A percentile compares a stretch with the other conserved stretches of the same genome.
Conservation (phyloP, 179 eudicot species). For the Drosera spatulata region DNA sequence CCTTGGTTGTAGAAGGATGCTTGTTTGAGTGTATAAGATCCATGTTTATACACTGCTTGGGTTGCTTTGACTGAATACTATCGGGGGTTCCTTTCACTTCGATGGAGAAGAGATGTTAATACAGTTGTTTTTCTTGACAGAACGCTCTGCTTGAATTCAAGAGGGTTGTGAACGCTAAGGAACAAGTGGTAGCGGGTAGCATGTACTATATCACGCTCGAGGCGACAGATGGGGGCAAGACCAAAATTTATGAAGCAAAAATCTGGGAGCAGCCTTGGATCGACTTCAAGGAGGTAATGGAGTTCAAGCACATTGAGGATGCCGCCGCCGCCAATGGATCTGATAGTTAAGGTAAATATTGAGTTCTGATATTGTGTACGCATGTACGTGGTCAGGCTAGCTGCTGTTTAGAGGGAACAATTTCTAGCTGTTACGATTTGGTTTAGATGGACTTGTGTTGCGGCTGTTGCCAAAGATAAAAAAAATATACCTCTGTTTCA, state of each 20-base stretch:
- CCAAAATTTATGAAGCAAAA: constrained; percentile 37
- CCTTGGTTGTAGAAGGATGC: too few relatives aligned
- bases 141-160: constrained; percentile 31
- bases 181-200: constrained; percentile 35
- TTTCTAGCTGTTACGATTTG: not conserved
- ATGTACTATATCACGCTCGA: constrained; percentile 32
- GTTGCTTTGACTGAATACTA: not conserved
- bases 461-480: too few relatives aligned
- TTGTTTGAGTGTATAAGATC: too few relatives aligned
- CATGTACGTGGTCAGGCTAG: not conserved
- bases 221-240: constrained; percentile 24
- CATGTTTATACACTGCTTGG: not conserved
- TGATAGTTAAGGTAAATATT: constrained; percentile 14
- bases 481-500: too few relatives aligned
- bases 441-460: not conserved
- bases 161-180: constrained; percentile 28
- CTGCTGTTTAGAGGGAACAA: too few relatives aligned
- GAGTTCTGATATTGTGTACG: not conserved
- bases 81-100: not conserved
- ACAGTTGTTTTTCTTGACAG: constrained; percentile 6
- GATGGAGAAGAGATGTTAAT: not conserved
- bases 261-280: constrained; percentile 40
- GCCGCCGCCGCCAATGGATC: constrained; percentile 14
- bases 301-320: constrained; percentile 25
- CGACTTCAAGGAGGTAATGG: constrained; percentile 37